These are phyloP conservation scores for Lactifluus hygrophoroides DNA, from an alignment of 768 basidiomycete genomes.

Conservation along the genomic window DNA sequence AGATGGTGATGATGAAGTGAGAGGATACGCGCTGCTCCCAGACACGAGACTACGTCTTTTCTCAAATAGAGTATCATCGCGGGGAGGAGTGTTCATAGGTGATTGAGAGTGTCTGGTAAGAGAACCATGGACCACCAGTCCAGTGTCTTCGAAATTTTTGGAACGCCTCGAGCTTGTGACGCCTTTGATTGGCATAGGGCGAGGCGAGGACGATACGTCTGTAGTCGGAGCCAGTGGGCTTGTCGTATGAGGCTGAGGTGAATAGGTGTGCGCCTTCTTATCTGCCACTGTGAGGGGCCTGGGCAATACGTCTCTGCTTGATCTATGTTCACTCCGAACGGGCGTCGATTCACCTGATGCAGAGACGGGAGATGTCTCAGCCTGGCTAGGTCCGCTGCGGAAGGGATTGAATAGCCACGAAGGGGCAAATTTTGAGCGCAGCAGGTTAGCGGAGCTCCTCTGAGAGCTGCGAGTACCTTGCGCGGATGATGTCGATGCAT, in stretches of 20 bases:
- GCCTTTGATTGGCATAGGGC: constrained; percentile 33
- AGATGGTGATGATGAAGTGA: constrained; percentile 40
- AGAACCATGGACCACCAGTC: constrained; percentile 38
- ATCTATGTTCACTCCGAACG: constrained; percentile 23
- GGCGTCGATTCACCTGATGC: constrained; percentile 36
- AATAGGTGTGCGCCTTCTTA: neutral
- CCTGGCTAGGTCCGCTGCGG: constrained; percentile 51
- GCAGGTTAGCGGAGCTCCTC: constrained; percentile 26
- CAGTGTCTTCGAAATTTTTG: constrained; percentile 49
- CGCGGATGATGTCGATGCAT: constrained; percentile 32
- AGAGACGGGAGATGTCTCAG: constrained; percentile 50
- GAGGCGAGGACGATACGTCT: constrained; percentile 29
- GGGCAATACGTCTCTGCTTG: constrained; percentile 14
- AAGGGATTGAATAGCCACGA: constrained; percentile 80
- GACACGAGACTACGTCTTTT: constrained; percentile 47
- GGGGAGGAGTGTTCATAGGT: constrained; percentile 60
- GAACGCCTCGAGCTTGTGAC: constrained; percentile 30
- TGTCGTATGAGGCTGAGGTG: neutral
- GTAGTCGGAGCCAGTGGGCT: neutral
- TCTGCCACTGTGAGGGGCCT: neutral
- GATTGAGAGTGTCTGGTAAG: constrained; percentile 41
- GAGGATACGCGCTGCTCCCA: constrained; percentile 26
- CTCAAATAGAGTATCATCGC: constrained; percentile 48
- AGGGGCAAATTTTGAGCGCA: constrained; percentile 53
- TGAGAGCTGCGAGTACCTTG: constrained; percentile 15